Conservation (phyloP, 345 rosid genomes). For the Eucalyptus cladocalyx region DNA sequence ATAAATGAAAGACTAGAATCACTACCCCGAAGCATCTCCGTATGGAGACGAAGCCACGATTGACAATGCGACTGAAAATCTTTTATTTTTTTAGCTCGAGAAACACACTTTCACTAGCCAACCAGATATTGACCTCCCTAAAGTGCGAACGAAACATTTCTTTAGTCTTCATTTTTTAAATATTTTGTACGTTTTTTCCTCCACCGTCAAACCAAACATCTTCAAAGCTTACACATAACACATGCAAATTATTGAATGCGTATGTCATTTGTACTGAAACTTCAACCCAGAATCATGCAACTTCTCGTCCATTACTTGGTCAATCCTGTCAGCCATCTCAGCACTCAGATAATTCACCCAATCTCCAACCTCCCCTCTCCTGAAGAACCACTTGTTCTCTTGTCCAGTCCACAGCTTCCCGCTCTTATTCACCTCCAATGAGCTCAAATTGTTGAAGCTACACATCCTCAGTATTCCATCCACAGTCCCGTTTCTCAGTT, state of each 20-base stretch:
- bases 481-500: neutral
- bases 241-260: neutral
- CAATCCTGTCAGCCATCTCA: neutral
- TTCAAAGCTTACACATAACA: neutral
- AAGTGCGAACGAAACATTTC: neutral
- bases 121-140: neutral
- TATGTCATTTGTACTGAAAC: neutral
- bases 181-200: neutral
- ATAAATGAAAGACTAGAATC: neutral
- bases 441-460: neutral
- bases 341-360: neutral
- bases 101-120: neutral
- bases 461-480: neutral
- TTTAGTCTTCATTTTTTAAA: too few species aligned
- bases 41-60: neutral
- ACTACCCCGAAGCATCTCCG: neutral
- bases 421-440: neutral
- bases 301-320: neutral
- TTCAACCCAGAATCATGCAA: neutral
- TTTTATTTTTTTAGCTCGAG: neutral
- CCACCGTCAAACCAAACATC: neutral
- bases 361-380: neutral
- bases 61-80: neutral
- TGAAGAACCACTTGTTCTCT: constrained; percentile 1
- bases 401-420: neutral